Evolutionary conservation across 2,329 filamentous ascomycete genomes (phyloP), one percentile per base, ranked within the genome.

Genomic region (Paramyrothecium sp.): DNA sequence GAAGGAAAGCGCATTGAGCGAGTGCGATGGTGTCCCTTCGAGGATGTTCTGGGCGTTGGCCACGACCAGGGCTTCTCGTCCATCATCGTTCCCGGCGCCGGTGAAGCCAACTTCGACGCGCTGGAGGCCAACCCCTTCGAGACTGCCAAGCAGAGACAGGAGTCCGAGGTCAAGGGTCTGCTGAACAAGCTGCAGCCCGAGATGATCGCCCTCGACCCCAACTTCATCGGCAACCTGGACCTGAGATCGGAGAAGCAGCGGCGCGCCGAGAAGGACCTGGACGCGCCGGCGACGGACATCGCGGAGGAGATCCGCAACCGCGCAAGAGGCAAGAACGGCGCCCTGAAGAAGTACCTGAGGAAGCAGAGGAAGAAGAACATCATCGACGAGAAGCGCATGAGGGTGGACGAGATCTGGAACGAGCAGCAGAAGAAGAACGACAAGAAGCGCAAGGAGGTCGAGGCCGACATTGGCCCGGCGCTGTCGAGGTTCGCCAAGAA

Each of bases 81-180:
- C 56, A 86, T 97, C 69, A 86, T 99, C 65, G 87, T 98, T 2
- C 95, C 95, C 8, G 95, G 95, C 51, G 90, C 94, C n/a, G 95
- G 95, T 60, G 95, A 99, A 74, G 88, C 95, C 71, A 98, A 98
- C 82, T 97, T 91, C 71, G 95, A 99, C 73, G 90, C 92, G 3
- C 80, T 97, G 55, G 95, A 99, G 74, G 82, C 88, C 65, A 99
- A 99, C 79, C 95, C 95, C 34, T 98, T 94, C 82, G 95, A 98
- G 77, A 97, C 89, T 54, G 83, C 81, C 68, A 96, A 95, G 77
- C 93, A 98, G 77, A 86, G 95, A 67, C 93, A 96, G 74, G 95
- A 99, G 75, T 83, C 84, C 53, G 95, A 99, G 75, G 92, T 99
- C 72, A 92, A 90, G 78, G 81, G 85, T 13, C 81, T 99, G 62